Conservation (phyloP, 441 rosid genomes). For the Geranium incanum region DNA sequence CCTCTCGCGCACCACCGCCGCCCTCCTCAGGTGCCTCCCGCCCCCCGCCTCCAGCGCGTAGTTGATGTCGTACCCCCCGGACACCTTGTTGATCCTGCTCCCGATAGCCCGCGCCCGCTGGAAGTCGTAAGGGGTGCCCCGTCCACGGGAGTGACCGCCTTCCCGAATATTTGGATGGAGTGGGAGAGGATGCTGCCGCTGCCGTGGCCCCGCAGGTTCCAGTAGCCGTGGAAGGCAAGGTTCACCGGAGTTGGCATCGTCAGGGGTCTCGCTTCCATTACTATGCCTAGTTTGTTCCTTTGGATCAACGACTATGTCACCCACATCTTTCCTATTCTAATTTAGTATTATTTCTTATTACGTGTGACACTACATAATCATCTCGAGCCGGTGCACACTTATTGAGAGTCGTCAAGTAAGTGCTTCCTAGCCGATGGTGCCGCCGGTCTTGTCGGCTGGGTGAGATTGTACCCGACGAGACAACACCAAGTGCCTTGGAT, state of each 20-base stretch:
- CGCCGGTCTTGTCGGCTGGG: too few relatives aligned
- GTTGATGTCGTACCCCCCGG: slow-evolving; percentile 65
- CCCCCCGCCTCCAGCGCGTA: slow-evolving; percentile 35
- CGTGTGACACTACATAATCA: too few relatives aligned
- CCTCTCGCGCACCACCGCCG: slow-evolving; percentile 43
- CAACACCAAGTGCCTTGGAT: too few relatives aligned
- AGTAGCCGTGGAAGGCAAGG: slow-evolving; percentile 64
- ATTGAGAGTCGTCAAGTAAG: too few relatives aligned
- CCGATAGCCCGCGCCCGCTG: slow-evolving; percentile 39
- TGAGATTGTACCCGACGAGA: too few relatives aligned
- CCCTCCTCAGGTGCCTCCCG: slow-evolving; percentile 36
- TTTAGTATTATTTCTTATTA: too few relatives aligned
- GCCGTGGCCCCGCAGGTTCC: slow-evolving; percentile 64
- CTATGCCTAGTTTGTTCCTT: slow-evolving; percentile 39
- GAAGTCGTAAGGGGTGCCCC: slow-evolving; percentile 60
- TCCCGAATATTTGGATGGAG: slow-evolving; percentile 44
- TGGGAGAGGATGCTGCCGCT: slow-evolving; percentile 56
- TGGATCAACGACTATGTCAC: slow-evolving; percentile 52
- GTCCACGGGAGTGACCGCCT: slow-evolving; percentile 54
- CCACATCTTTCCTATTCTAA: too few relatives aligned
- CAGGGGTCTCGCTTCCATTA: slow-evolving; percentile 51
- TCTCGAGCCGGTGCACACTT: too few relatives aligned
- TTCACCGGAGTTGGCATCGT: slow-evolving; percentile 61
- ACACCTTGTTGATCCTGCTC: slow-evolving; percentile 33
- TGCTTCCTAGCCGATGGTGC: too few relatives aligned